A percentile compares a stretch with the other conserved stretches of the same genome.
phyloP scores from a whole-genome alignment of 352 stramenopile genomes.

The Pythium volutum region DNA sequence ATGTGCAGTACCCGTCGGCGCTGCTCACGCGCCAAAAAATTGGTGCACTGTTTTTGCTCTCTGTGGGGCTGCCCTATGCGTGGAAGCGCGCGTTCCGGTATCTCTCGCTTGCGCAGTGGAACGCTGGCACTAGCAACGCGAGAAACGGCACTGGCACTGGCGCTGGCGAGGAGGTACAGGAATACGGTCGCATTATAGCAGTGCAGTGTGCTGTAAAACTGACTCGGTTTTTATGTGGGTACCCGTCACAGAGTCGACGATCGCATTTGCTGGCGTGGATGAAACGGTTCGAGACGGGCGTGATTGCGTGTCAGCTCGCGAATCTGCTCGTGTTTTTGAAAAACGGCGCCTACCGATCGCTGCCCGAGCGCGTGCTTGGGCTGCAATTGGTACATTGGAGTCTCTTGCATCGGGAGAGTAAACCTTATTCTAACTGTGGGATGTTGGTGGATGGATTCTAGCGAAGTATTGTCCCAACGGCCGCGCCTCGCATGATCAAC shows the following conservation, averaged over 20 bases:
- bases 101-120: conserved; percentile 53
- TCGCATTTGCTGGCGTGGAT: conserved; percentile 43
- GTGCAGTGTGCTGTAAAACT: too few species aligned
- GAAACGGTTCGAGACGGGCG: conserved; percentile 73
- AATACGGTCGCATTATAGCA: not conserved
- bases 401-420: not conserved
- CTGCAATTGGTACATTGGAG: conserved; percentile 57
- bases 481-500: conserved; percentile 65
- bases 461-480: conserved; percentile 56
- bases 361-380: conserved; percentile 63
- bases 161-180: conserved; percentile 1
- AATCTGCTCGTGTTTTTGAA: conserved; percentile 76
- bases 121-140: conserved; percentile 3
- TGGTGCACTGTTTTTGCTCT: conserved; percentile 60
- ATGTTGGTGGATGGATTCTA: conserved; percentile 15
- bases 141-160: conserved; percentile 3
- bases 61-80: conserved; percentile 63
- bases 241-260: conserved; percentile 18
- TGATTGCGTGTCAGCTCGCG: conserved; percentile 59
- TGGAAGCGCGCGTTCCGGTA: conserved; percentile 76
- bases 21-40: conserved; percentile 51
- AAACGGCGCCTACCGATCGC: conserved; percentile 67
- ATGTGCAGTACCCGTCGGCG: conserved; percentile 54
- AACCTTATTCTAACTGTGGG: not conserved
- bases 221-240: not conserved